Evolutionary conservation across 164 flowering plant species (phyloP), one percentile per base, ranked within the genome.

Genomic region (Magnolia sinica): DNA sequence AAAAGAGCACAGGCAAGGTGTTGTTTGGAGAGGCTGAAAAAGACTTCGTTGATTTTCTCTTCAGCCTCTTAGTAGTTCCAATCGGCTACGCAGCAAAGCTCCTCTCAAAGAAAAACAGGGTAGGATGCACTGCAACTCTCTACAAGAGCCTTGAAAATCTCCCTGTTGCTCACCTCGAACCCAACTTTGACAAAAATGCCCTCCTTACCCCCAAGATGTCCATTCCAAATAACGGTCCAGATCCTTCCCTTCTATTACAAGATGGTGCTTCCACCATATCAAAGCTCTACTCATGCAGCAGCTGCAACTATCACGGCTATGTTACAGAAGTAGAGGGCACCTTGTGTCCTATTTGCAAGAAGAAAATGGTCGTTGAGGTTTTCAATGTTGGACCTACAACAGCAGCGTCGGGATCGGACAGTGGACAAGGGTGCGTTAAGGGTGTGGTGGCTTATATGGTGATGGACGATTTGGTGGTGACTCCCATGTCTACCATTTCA

Each of bases 371-470:
- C 2, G 16, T 1, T 9, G 59, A 55, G 59, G 4, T 37, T 37
- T 3, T 3, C 5, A 3, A 37, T 4, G 45, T 37, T 37, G 45
- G 45, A 4, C 45, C 16, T 55, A 55, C 2, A 14, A 1, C 18
- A 1, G 59, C 10, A 55, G 58, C 58, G 3, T 51, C 2, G 58
- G 16, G 11, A 14, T 55, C 59, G 59, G 59, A 4, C 45, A 8
- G 50, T 7, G 20, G 64, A 6, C 27, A 1, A 13, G 87, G 88
- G 3, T 84, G 64, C 75, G 89, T 86, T 72, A 83, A 82, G 65
- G 88, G 79, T 1, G 70, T 82, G 55, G 85, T 85, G 20, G 82
- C 87, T 0, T 90, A 87, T 70, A 85, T 81, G 82, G 80, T 87
- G 9, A 82, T 74, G 84, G 90, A 89, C 83, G 80, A 86, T 72